A percentile compares a stretch with the other conserved stretches of the same genome.
Conservation (phyloP, 306 rosid species). For the barrel medic (Medicago truncatula) region DNA sequence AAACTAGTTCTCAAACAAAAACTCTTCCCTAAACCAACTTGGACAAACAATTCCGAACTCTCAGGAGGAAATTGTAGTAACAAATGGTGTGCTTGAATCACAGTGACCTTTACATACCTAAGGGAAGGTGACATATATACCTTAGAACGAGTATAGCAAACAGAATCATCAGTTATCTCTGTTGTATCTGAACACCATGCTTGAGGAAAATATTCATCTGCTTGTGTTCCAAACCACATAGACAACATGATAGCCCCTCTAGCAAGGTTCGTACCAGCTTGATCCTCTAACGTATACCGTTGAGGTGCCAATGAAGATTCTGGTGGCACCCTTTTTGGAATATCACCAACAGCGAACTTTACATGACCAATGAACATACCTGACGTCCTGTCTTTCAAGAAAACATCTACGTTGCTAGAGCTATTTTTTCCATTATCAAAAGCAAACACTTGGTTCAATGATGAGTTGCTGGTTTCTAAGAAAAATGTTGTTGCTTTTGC, state of each 20-base stretch:
- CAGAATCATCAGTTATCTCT: constrained; percentile 9
- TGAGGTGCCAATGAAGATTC: constrained; percentile 49
- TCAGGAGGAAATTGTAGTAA: neutral
- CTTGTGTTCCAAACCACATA: constrained; percentile 62
- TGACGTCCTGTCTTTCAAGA: constrained; percentile 32
- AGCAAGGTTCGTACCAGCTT: constrained; percentile 2
- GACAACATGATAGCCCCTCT: constrained; percentile 55
- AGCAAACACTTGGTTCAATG: constrained; percentile 52
- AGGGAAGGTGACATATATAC: constrained; percentile 53
- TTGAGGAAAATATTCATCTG: constrained; percentile 47
- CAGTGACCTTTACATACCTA: constrained; percentile 61
- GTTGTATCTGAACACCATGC: constrained; percentile 52
- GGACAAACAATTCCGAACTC: constrained; percentile 46
- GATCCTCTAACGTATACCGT: constrained; percentile 48
- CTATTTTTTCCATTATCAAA: constrained; percentile 44
- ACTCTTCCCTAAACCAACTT: constrained; percentile 45
- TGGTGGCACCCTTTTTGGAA: constrained; percentile 43
- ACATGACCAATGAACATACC: constrained; percentile 35
- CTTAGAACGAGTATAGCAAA: constrained; percentile 47
- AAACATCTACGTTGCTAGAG: constrained; percentile 3
- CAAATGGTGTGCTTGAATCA: constrained; percentile 61
- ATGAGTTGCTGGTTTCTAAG: constrained; percentile 19
- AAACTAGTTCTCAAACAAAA: constrained; percentile 40
- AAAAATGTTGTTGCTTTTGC: constrained; percentile 41
- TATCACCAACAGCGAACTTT: constrained; percentile 28